These are phyloP conservation scores for Talaromyces proteolyticus DNA, from an alignment of 495 filamentous ascomycete species.

Conservation along the genomic window DNA sequence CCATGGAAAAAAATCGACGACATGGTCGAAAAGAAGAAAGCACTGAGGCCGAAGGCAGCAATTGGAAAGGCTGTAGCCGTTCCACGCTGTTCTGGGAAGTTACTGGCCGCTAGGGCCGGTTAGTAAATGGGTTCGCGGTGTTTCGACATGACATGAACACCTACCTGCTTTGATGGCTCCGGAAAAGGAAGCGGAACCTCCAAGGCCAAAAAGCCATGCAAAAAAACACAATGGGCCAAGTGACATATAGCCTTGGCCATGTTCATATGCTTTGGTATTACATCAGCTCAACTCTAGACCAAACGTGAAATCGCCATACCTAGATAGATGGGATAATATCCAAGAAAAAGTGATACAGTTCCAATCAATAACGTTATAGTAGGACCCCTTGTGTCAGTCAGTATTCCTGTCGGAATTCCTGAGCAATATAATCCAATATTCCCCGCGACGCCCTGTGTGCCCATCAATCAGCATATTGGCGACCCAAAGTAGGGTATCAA, in stretches of 20 bases:
- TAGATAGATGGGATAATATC: conserved; percentile 75
- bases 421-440: conserved; percentile 93
- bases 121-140: conserved; percentile 2
- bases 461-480: conserved; percentile 17
- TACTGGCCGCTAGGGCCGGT: conserved; percentile 60
- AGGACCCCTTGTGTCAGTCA: conserved; percentile 81
- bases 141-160: conserved; percentile 7
- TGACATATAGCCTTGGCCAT: conserved; percentile 51
- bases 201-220: conserved; percentile 76
- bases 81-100: conserved; percentile 87
- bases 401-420: conserved; percentile 83
- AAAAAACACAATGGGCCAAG: conserved; percentile 73
- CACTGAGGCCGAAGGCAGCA: conserved; percentile 88
- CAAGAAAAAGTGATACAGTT: conserved; percentile 59
- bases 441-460: conserved; percentile 83
- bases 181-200: conserved; percentile 80
- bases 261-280: conserved; percentile 34
- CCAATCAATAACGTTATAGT: conserved; percentile 71
- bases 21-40: conserved; percentile 86
- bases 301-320: conserved; percentile 30
- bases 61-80: conserved; percentile 92
- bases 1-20: conserved; percentile 78
- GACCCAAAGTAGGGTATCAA: too few relatives aligned
- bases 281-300: background rate
- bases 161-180: conserved; percentile 74